A percentile compares a stretch with the other conserved stretches of the same genome.
Evolutionary conservation across 1,139 yeast genomes (phyloP).

Genomic region (Geotrichum phurueaensis): DNA sequence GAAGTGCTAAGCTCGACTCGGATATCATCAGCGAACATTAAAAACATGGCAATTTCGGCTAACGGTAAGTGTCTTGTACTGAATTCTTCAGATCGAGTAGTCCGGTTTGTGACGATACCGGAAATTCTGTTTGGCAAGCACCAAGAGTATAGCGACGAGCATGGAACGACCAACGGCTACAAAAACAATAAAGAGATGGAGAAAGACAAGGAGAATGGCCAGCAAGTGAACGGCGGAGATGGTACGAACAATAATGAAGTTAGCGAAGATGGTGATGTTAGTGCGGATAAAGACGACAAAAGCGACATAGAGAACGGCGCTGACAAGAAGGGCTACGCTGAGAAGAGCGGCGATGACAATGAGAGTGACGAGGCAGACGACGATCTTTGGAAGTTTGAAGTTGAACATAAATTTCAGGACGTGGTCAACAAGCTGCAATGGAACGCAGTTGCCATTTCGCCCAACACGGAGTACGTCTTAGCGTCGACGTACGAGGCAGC

Average conservation of each 20-base stretch:
- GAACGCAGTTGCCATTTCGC: slow-evolving; percentile 74
- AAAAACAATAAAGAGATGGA: not conserved
- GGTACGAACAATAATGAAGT: not conserved
- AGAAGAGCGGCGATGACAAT: slow-evolving; percentile 24
- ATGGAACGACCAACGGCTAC: not conserved
- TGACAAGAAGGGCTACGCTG: not conserved
- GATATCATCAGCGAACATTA: slow-evolving; percentile 64
- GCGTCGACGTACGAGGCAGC: slow-evolving; percentile 86
- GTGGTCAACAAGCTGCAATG: slow-evolving; percentile 84
- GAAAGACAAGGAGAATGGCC: slow-evolving; percentile 6
- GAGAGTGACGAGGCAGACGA: not conserved
- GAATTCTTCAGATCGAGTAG: slow-evolving; percentile 76
- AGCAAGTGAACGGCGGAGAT: not conserved
- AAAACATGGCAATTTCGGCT: slow-evolving; percentile 58
- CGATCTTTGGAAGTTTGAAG: slow-evolving; percentile 49
- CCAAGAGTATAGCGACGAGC: not conserved
- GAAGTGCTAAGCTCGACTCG: slow-evolving; percentile 46
- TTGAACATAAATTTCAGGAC: slow-evolving; percentile 83
- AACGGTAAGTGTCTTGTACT: slow-evolving; percentile 67
- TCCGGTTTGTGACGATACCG: slow-evolving; percentile 61
- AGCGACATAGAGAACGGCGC: slow-evolving; percentile 3
- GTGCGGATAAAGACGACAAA: slow-evolving; percentile 8
- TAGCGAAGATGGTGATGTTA: not conserved
- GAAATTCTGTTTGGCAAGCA: slow-evolving; percentile 30
- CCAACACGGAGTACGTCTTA: slow-evolving; percentile 73